A percentile compares a stretch with the other conserved stretches of the same genome.
Conservation (phyloP, 768 basidiomycete genomes). For the Boletus pseudo-olivaceus region DNA sequence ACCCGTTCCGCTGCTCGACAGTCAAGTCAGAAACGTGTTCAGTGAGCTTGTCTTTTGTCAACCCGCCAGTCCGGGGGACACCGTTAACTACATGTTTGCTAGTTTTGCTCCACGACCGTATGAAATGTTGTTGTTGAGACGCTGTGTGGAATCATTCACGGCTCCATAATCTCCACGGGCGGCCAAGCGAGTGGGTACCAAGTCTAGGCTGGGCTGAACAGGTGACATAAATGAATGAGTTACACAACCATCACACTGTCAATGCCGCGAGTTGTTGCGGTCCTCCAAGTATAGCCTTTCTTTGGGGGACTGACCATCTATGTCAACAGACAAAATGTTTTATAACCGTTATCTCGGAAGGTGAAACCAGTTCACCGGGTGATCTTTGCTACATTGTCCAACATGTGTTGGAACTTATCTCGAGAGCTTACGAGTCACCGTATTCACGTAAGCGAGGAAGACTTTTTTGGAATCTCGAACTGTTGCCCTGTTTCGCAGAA, state of each 20-base stretch:
- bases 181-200: neutral
- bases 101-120: neutral
- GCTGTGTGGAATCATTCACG: neutral
- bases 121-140: neutral
- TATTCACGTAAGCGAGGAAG: constrained; percentile 7
- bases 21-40: neutral
- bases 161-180: neutral
- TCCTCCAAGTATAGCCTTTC: neutral
- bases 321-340: neutral
- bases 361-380: neutral
- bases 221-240: constrained; percentile 3
- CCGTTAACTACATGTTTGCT: neutral
- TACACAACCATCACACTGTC: neutral
- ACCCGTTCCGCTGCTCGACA: neutral
- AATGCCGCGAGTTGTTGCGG: neutral
- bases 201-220: neutral
- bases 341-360: neutral
- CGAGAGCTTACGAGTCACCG: neutral
- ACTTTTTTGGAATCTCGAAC: neutral
- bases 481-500: neutral
- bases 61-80: too few species aligned
- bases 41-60: neutral
- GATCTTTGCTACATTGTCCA: neutral
- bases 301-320: neutral
- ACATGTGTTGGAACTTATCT: neutral